These are phyloP conservation scores for Coemansia sp. DNA, from an alignment of 192 early-diverging fungal genomes.

Conservation along the genomic window DNA sequence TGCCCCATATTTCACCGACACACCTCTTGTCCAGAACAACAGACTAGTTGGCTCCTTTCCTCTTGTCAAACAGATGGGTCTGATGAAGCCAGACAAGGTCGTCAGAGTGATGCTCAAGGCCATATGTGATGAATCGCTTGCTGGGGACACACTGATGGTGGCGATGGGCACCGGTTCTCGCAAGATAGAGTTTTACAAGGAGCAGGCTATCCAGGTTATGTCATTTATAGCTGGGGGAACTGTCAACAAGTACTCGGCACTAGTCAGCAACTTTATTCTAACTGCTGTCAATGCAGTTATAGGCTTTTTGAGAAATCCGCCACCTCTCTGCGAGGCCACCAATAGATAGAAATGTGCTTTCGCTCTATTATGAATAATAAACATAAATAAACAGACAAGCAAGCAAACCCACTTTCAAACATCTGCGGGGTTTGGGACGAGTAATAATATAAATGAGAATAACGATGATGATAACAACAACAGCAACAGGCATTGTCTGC, in stretches of 20 bases:
- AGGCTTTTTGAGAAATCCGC: constrained; percentile 21
- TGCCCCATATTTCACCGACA: constrained; percentile 62
- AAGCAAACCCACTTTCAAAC: too few species aligned
- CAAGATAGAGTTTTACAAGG: constrained; percentile 37
- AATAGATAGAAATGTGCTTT: neutral
- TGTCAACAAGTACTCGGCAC: constrained; percentile 24
- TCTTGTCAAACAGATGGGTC: constrained; percentile 30
- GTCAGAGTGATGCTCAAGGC: constrained; percentile 59
- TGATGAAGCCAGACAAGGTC: constrained; percentile 54
- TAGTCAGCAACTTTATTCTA: constrained; percentile 16
- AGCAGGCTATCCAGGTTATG: constrained; percentile 23
- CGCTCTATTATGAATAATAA: too few species aligned
- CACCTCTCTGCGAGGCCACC: neutral
- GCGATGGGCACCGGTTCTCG: constrained; percentile 30
- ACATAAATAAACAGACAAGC: too few species aligned
- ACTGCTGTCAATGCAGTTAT: constrained; percentile 15
- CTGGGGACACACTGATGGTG: constrained; percentile 57
- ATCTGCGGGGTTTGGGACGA: neutral
- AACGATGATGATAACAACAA: neutral
- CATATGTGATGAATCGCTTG: constrained; percentile 58
- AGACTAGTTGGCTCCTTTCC: constrained; percentile 31
- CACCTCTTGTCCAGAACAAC: constrained; percentile 54
- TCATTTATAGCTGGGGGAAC: constrained; percentile 41
- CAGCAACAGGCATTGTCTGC: neutral
- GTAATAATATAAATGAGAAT: constrained; percentile 6